These are phyloP conservation scores for Trichoderma simmonsii DNA, from an alignment of 2,329 filamentous ascomycete genomes.

Conservation along the genomic window DNA sequence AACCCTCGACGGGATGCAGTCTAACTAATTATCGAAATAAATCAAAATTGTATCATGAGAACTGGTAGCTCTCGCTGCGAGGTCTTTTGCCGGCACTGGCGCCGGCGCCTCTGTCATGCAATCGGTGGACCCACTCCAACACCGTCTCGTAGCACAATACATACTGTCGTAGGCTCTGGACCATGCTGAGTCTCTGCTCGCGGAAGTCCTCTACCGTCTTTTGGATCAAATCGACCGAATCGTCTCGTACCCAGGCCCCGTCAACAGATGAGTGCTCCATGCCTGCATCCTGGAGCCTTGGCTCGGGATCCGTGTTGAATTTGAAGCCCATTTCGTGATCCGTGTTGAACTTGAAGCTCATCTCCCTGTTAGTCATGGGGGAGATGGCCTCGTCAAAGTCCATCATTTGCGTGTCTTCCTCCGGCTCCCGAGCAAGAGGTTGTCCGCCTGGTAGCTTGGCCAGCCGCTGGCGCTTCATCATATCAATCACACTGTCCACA, in stretches of 20 bases:
- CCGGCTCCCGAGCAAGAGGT: constrained; percentile 27
- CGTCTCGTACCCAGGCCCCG: constrained; percentile 65
- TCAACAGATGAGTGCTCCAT: constrained; percentile 35
- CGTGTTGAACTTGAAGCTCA: constrained; percentile 24
- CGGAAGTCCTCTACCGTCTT: constrained; percentile 90
- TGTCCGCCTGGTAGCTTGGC: constrained; percentile 28
- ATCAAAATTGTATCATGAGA: constrained; percentile 17
- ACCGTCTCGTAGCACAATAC: constrained; percentile 96
- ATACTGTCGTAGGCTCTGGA: constrained; percentile 89
- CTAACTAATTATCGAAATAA: constrained; percentile 1
- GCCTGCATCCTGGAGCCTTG: constrained; percentile 20
- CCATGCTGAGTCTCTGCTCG: constrained; percentile 87
- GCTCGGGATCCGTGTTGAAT: constrained; percentile 19
- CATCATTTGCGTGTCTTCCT: constrained; percentile 49
- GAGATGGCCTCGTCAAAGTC: constrained; percentile 31
- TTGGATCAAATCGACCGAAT: constrained; percentile 74
- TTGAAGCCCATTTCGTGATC: constrained; percentile 25
- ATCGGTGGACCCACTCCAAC: constrained; percentile 72
- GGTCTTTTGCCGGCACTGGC: constrained; percentile 24
- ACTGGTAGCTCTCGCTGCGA: constrained; percentile 35
- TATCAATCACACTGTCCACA: constrained; percentile 91
- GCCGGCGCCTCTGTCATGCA: constrained; percentile 37
- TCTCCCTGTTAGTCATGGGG: constrained; percentile 26
- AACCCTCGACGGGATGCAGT: background rate
- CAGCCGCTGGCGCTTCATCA: constrained; percentile 80